Base-by-base conservation (phyloP, 192 early-diverging fungal genomes). In the Coemansia brasiliensis region DNA sequence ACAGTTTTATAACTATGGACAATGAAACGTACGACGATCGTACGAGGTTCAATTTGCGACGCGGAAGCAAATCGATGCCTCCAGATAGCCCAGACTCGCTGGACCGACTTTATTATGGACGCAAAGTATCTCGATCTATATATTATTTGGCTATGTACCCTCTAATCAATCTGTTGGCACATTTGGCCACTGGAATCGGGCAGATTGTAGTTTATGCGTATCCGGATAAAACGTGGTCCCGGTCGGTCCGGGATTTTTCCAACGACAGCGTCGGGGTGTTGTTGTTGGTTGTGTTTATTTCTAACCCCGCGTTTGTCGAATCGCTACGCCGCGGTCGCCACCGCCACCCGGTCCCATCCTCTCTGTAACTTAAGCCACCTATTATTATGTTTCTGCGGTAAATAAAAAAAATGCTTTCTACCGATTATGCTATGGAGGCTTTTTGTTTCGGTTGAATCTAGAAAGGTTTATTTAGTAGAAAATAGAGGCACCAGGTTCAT, bases 221-320 rank as follows among this genome's bases (percentile, higher is more conserved):
- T 20, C 76, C 76, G 10, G 52, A 62, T 20, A 29, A 40, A 24
- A 63, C 65, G 25, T 79, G 76, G 76, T 67, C 76, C 12, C 59
- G 58, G 46, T 72, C 69, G 38, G 58, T 72, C 54, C 69, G 76
- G 15, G 69, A 79, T 29, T 79, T 65, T 40, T 72, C 76, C 15
- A 79, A 79, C 51, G 76, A 79, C 55, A 72, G 76, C 56, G 76
- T 79, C 5, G 76, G 76, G 29, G 69, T 79, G 25, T 52, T 79
- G 39, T 45, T 79, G 56, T 51, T 79, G 15, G 59, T 72, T 49
- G 75, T 79, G 26, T 79, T 79, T 52, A 63, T 79, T 9, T 72
- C 69, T n/a, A 79, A 79, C 43, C 75, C 75, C 20, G 75, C 76
- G 22, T 79, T 79, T 69, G 76, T 79, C 16, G 56, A 79, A 43